phyloP scores from a whole-genome alignment of 2,329 filamentous ascomycete genomes.

The Aspergillus sp. region DNA sequence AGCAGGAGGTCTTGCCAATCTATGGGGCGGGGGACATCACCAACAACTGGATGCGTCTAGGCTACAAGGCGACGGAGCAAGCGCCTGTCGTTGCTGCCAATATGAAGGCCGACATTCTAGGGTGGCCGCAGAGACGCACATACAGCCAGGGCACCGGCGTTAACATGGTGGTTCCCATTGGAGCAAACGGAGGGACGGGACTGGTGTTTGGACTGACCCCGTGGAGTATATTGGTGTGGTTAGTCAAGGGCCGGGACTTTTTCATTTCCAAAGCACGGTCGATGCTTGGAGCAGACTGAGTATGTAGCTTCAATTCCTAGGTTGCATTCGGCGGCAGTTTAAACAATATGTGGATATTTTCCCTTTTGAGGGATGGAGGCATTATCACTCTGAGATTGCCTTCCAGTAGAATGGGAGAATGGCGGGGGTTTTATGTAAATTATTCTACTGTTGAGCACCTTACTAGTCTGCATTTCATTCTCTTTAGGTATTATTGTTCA shows the following conservation, averaged over 20 bases:
- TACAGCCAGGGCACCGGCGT: slow-evolving; percentile 23
- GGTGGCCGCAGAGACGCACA: slow-evolving; percentile 15
- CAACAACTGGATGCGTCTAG: slow-evolving; percentile 22
- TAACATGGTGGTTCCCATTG: slow-evolving; percentile 30
- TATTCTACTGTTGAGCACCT: too few relatives aligned
- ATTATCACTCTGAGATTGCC: too few relatives aligned
- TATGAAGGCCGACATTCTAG: slow-evolving; percentile 25
- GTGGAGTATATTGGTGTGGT: slow-evolving; percentile 41
- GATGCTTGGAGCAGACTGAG: neutral
- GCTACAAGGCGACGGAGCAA: slow-evolving; percentile 27
- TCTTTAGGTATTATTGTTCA: too few relatives aligned
- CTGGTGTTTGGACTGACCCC: slow-evolving; percentile 35
- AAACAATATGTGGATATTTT: too few relatives aligned
- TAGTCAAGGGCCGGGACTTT: slow-evolving; percentile 45
- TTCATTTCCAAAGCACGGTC: slow-evolving; percentile 28
- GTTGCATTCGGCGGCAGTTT: too few relatives aligned
- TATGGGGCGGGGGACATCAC: slow-evolving; percentile 34
- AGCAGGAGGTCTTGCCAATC: slow-evolving; percentile 13
- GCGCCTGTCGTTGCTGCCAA: slow-evolving; percentile 24
- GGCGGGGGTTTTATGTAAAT: too few relatives aligned
- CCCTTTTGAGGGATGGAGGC: too few relatives aligned
- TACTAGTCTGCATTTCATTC: too few relatives aligned
- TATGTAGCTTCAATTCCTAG: neutral
- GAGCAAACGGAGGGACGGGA: slow-evolving; percentile 25
- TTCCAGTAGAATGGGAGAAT: too few relatives aligned